A percentile compares a stretch with the other conserved stretches of the same genome.
phyloP scores from a whole-genome alignment of 2,329 filamentous ascomycete genomes.

The Scedosporium minutisporum region DNA sequence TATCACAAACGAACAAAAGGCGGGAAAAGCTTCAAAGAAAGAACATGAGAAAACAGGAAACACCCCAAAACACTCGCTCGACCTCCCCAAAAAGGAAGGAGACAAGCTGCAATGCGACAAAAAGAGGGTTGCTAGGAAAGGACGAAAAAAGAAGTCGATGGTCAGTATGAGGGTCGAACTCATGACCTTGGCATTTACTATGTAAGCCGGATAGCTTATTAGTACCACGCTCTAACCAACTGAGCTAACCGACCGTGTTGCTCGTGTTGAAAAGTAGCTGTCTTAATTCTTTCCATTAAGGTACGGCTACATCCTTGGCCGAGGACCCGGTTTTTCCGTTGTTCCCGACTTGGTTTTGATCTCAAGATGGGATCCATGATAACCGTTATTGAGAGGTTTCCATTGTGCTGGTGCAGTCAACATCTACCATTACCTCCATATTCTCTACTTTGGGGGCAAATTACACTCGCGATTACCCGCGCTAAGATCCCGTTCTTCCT shows the following conservation, averaged over 20 bases:
- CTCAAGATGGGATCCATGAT: no score
- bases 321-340: not conserved
- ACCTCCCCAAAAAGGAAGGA: not conserved
- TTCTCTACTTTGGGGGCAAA: not conserved
- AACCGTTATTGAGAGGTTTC: no score
- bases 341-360: not conserved
- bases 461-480: no score
- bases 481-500: no score
- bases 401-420: not conserved
- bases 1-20: no score
- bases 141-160: not conserved
- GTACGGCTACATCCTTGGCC: not conserved
- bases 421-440: not conserved
- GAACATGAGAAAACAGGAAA: not conserved
- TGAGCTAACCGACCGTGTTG: constrained; percentile 1
- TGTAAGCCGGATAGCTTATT: not conserved
- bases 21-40: not conserved
- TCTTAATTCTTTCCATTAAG: not conserved
- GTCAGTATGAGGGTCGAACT: constrained; percentile 2
- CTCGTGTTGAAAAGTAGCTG: not conserved
- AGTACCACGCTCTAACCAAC: constrained; percentile 2
- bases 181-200: constrained; percentile 2
- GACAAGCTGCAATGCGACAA: not conserved
- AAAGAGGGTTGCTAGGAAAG: not conserved
- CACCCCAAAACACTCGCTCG: not conserved